Evolutionary conservation across 106 monocot species (phyloP).

Genomic region (Phalaenopsis equestris): DNA sequence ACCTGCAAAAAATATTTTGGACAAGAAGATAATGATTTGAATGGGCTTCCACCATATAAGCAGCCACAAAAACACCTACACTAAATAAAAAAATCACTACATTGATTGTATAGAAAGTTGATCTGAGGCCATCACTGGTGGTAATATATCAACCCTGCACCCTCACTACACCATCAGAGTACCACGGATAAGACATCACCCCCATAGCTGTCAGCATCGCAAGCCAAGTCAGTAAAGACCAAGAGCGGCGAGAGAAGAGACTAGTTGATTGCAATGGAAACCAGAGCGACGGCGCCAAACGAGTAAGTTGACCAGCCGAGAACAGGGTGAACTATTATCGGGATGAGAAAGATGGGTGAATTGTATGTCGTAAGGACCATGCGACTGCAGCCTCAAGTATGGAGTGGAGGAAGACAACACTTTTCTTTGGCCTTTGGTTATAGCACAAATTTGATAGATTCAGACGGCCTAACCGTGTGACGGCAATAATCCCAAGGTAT

Average conservation of each 20-base stretch:
- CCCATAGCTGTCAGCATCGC: constrained; percentile 36
- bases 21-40: no score
- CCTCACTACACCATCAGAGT: constrained; percentile 61
- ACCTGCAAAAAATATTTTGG: no score
- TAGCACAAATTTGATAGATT: constrained; percentile 64
- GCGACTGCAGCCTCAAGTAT: constrained; percentile 37
- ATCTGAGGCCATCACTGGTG: no score
- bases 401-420: constrained; percentile 31
- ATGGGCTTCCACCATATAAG: no score
- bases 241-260: no score
- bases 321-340: constrained; percentile 73
- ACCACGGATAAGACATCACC: constrained; percentile 83
- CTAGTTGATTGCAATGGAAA: no score
- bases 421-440: constrained; percentile 54
- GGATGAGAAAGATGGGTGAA: constrained; percentile 78
- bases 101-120: no score
- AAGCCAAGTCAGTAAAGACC: no score
- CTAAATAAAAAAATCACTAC: no score
- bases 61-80: constrained; percentile 1
- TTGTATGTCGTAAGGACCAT: constrained; percentile 60
- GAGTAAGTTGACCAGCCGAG: constrained; percentile 74
- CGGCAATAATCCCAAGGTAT: constrained; percentile 46
- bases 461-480: constrained; percentile 51
- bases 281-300: constrained; percentile 51
- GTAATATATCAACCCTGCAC: constrained; percentile 38